phyloP scores from a whole-genome alignment of 2,329 filamentous ascomycete genomes.

The Furcasterigmium furcatum region DNA sequence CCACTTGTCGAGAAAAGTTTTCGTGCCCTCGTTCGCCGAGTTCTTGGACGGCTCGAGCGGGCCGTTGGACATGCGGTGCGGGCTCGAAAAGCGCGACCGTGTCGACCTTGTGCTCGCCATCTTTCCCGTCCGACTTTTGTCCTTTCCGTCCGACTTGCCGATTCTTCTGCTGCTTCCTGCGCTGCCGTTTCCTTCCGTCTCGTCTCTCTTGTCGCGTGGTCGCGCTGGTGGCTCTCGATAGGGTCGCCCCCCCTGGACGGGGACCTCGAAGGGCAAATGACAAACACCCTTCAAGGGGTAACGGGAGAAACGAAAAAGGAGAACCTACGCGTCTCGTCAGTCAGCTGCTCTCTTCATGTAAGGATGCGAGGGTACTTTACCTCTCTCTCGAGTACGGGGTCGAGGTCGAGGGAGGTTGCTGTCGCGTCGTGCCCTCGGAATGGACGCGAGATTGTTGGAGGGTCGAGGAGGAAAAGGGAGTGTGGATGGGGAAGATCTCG shows the following conservation, averaged over 20 bases:
- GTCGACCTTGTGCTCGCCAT: constrained; percentile 41
- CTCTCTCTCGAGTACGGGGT: not conserved
- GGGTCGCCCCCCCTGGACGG: not conserved
- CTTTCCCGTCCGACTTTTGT: constrained; percentile 13
- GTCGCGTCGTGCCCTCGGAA: not conserved
- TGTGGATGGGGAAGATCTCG: not conserved
- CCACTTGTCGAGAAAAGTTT: constrained; percentile 53
- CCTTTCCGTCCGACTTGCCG: not conserved
- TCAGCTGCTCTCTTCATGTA: too few relatives aligned
- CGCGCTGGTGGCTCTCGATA: not conserved
- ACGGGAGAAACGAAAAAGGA: not conserved
- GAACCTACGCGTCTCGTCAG: not conserved
- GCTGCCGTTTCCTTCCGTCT: not conserved
- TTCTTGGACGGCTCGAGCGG: constrained; percentile 33
- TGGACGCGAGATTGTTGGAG: not conserved
- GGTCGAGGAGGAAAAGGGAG: not conserved
- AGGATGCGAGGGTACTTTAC: too few relatives aligned
- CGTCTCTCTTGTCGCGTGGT: not conserved
- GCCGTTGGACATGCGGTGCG: constrained; percentile 32
- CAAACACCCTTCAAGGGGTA: not conserved
- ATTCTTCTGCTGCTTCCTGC: not conserved
- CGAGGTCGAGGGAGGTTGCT: not conserved
- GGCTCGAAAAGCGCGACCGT: constrained; percentile 57
- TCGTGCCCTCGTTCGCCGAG: constrained; percentile 27
- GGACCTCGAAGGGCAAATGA: not conserved